A percentile compares a stretch with the other conserved stretches of the same genome.
These are phyloP conservation scores for Exobasidium rhododendri DNA, from an alignment of 1,284 basidiomycete genomes.

Conservation along the genomic window DNA sequence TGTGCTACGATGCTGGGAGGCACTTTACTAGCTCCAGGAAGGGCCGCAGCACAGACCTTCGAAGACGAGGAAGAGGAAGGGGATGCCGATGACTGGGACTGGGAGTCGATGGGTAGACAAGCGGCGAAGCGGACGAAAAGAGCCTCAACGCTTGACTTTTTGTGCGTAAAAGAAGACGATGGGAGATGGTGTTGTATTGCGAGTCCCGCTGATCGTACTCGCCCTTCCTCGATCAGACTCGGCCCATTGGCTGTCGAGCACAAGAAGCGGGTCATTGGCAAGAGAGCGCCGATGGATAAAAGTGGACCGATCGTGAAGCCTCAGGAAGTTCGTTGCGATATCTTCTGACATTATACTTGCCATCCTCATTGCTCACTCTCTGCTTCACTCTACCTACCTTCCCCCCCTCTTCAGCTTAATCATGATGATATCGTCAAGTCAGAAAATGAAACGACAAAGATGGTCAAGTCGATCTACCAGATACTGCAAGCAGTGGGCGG, in stretches of 20 bases:
- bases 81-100: slow-evolving; percentile 37
- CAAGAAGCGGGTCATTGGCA: slow-evolving; percentile 24
- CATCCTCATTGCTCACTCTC: background rate
- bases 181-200: slow-evolving; percentile 1
- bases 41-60: slow-evolving; percentile 13
- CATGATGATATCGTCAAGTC: slow-evolving; percentile 35
- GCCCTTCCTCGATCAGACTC: slow-evolving; percentile 14
- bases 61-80: slow-evolving; percentile 21
- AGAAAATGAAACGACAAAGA: slow-evolving; percentile 39
- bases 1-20: slow-evolving; percentile 39
- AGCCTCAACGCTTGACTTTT: slow-evolving; percentile 40
- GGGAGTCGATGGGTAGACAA: slow-evolving; percentile 32
- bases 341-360: background rate
- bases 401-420: slow-evolving; percentile 21
- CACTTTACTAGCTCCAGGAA: slow-evolving; percentile 13
- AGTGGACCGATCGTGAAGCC: slow-evolving; percentile 13
- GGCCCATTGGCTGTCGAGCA: slow-evolving; percentile 41
- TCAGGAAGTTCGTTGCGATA: slow-evolving; percentile 15
- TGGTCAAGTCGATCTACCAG: slow-evolving; percentile 52
- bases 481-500: slow-evolving; percentile 57
- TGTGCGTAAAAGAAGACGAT: slow-evolving; percentile 24
- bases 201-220: too few species aligned
- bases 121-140: slow-evolving; percentile 30
- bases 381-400: background rate
- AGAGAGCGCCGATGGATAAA: slow-evolving; percentile 15